Percentiles rank a stretch among this genome's conserved stretches.
Conservation (phyloP, 495 filamentous ascomycete species). For the Lentithecium fluviatile region DNA sequence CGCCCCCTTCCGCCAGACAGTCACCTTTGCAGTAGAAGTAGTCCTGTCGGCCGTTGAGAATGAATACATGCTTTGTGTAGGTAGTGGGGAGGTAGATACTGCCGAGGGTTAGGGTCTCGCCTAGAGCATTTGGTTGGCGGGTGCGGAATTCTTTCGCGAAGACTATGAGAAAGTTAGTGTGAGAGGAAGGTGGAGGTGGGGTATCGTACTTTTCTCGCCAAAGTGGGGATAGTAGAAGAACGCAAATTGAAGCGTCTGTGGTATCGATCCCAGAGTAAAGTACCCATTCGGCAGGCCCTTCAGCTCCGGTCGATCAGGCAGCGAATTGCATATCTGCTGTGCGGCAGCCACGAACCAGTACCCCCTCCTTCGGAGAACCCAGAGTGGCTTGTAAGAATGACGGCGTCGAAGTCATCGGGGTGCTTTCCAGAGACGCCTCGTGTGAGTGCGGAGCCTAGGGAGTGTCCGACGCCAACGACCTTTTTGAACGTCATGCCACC, state of each 20-base stretch:
- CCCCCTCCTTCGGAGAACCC: background rate
- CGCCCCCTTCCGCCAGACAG: background rate
- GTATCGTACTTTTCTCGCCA: background rate
- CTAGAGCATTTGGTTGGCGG: conserved; percentile 1
- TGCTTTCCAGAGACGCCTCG: conserved; percentile 33
- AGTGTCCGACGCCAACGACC: conserved; percentile 47
- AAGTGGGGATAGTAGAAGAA: conserved; percentile 18
- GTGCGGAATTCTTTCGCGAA: background rate
- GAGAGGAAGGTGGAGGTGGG: background rate
- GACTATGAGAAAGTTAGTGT: background rate
- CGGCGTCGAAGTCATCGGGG: conserved; percentile 41
- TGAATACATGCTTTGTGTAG: background rate
- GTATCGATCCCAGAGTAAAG: background rate
- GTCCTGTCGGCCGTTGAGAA: conserved; percentile 10
- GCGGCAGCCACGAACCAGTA: background rate
- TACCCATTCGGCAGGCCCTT: conserved; percentile 1
- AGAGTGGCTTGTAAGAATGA: conserved; percentile 37
- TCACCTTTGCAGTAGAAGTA: conserved; percentile 14
- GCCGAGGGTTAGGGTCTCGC: conserved; percentile 5
- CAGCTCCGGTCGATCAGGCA: background rate
- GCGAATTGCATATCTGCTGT: conserved; percentile 1
- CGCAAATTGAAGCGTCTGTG: conserved; percentile 10
- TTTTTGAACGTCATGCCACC: conserved; percentile 36
- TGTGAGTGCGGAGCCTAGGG: conserved; percentile 40
- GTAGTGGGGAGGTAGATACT: background rate